Conservation (phyloP, 768 basidiomycete genomes). For the Phaeolepiota aurea region DNA sequence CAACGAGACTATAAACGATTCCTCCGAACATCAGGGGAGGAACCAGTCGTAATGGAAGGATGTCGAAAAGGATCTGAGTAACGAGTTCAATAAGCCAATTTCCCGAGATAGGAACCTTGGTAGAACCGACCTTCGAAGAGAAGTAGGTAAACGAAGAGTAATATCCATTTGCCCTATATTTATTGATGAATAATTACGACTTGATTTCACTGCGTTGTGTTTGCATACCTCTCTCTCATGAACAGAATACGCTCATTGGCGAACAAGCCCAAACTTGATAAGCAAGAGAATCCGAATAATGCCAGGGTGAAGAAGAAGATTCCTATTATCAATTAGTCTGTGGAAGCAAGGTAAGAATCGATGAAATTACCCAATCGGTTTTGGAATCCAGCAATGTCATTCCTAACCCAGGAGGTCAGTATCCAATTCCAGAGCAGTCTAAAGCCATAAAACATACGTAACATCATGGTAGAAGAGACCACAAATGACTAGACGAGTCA, state of each 20-base stretch:
- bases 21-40: conserved; percentile 94
- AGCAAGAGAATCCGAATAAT: conserved; percentile 92
- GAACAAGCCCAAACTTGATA: conserved; percentile 90
- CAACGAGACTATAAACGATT: conserved; percentile 91
- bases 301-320: conserved; percentile 98
- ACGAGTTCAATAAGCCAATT: too few relatives aligned
- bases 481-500: conserved; percentile 73
- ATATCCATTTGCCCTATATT: conserved; percentile 84
- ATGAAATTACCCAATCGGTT: conserved; percentile 66
- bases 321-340: conserved; percentile 28
- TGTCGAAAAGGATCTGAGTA: conserved; percentile 94
- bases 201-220: neutral
- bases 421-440: too few relatives aligned
- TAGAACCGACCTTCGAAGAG: conserved; percentile 76
- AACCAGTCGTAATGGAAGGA: conserved; percentile 87
- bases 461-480: conserved; percentile 91
- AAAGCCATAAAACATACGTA: conserved; percentile 36
- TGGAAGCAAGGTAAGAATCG: neutral
- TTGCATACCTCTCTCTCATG: conserved; percentile 87
- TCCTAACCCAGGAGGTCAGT: conserved; percentile 28
- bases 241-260: conserved; percentile 94
- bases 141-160: conserved; percentile 98
- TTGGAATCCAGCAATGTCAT: conserved; percentile 97
- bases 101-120: too few relatives aligned
- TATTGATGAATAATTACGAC: neutral